Evolutionary conservation across 1,284 basidiomycete genomes (phyloP).

Genomic region (Chalciporus sp.): DNA sequence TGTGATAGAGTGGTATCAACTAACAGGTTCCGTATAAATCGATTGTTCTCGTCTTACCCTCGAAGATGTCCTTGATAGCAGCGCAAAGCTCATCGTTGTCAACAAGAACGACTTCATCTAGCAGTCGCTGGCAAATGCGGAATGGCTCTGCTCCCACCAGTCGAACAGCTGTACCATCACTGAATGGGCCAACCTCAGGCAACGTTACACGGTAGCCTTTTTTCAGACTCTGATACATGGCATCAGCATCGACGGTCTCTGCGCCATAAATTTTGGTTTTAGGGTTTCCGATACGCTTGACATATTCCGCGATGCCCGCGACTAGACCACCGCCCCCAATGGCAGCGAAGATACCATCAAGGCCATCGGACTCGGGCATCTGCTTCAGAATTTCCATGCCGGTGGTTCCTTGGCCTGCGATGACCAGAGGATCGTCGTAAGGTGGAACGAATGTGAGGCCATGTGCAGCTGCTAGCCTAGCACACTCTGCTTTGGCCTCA

Average conservation of each 20-base stretch:
- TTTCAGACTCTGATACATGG: conserved; percentile 82
- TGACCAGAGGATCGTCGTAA: conserved; percentile 96
- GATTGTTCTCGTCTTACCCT: conserved; percentile 60
- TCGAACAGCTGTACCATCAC: conserved; percentile 98
- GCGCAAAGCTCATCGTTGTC: conserved; percentile 98
- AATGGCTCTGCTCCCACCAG: conserved; percentile 96
- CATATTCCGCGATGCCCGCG: conserved; percentile 88
- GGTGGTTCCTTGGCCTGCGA: conserved; percentile 96
- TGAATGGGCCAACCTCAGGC: conserved; percentile 93
- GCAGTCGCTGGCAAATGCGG: conserved; percentile 82
- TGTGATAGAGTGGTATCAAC: conserved; percentile 34
- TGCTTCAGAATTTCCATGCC: conserved; percentile 95
- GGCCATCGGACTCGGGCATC: conserved; percentile 66
- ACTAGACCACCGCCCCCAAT: conserved; percentile 94
- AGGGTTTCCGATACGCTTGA: conserved; percentile 92
- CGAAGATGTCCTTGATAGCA: conserved; percentile 98
- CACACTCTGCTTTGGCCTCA: conserved; percentile 94
- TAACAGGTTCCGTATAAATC: background rate
- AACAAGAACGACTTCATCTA: conserved; percentile 88
- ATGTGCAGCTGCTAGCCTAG: conserved; percentile 76
- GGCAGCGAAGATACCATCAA: conserved; percentile 89
- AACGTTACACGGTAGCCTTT: conserved; percentile 83
- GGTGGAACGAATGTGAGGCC: conserved; percentile 93
- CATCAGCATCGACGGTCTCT: conserved; percentile 96
- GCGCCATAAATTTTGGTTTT: conserved; percentile 85